Evolutionary conservation across 2,329 filamentous ascomycete genomes (phyloP).

Genomic region (Trichoderma hamatum): DNA sequence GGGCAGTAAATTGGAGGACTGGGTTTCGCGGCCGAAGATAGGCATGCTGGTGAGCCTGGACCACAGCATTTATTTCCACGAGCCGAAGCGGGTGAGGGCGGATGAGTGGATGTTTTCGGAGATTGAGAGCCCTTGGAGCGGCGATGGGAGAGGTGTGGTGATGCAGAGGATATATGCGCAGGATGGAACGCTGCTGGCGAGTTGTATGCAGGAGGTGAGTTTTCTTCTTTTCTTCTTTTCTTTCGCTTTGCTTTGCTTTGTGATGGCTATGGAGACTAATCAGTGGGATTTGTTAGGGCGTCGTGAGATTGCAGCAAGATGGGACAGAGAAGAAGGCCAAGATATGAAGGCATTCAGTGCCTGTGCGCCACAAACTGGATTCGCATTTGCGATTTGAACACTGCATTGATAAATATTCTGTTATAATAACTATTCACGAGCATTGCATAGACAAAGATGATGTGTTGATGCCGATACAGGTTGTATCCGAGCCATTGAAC

Average conservation of each 20-base stretch:
- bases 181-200: constrained; percentile 75
- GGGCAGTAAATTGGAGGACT: constrained; percentile 49
- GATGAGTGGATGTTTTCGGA: constrained; percentile 81
- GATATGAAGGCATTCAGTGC: constrained; percentile 29
- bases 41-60: constrained; percentile 88
- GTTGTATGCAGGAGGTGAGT: constrained; percentile 76
- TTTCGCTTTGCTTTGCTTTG: not conserved
- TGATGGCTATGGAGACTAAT: not conserved
- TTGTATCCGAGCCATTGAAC: not conserved
- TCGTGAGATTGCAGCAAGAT: constrained; percentile 54
- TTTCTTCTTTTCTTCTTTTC: not conserved
- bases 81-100: constrained; percentile 59
- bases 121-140: constrained; percentile 80
- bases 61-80: constrained; percentile 72
- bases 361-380: not conserved
- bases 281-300: constrained; percentile 43
- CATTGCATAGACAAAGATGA: not conserved
- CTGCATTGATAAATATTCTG: not conserved
- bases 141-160: constrained; percentile 75
- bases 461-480: not conserved
- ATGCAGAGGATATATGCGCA: constrained; percentile 72
- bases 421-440: not conserved
- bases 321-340: constrained; percentile 40
- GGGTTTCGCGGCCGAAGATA: constrained; percentile 58
- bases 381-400: not conserved